Evolutionary conservation across 768 basidiomycete species (phyloP), one percentile per base, ranked within the genome.

Genomic region (Rhizopogon vesiculosus): DNA sequence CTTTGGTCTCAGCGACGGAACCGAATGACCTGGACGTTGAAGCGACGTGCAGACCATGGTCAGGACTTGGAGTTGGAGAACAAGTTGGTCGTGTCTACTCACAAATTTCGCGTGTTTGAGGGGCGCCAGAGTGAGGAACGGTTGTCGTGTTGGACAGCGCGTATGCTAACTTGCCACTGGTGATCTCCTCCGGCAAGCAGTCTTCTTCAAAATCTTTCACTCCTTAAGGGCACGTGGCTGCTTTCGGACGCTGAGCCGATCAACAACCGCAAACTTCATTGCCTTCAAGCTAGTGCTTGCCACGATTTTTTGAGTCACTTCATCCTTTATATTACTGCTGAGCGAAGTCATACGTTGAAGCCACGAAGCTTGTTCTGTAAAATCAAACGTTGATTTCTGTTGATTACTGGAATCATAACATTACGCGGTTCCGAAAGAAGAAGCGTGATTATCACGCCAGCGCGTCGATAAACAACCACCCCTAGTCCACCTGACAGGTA

Each of bases 1-100:
- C 46, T 58, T 52, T 53, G 54, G 50, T 61, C 51, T 40, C 52
- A 63, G 44, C n/a, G 19, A 49, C 31, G 29, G 61, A 61, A 56
- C 51, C 25, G 31, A 48, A 52, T 43, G 35, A 15, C 7, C 62
- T 64, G 12, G 22, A 13, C 0, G 13, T 38, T 22, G 18, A 10
- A 33, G 1, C 22, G 35, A 35, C 35, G 10, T 12, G 9, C 7
- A 18, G 33, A 2, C 9, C 48, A 38, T 49, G 35, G 10, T 49
- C 5, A 49, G 33, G 15, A 22, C 13, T 22, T 38, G 3, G 15
- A 35, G 18, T 15, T 8, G 5, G 2, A 33, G 3, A 8, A 19
- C 7, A 9, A 38, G 9, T 25, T 5, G 0, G 10, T 29, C 15
- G 19, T 16, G 8, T 22, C 12, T 16, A 25, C 48, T 25, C 22